phyloP scores from a whole-genome alignment of 306 rosid genomes.

The Quercus parvula region DNA sequence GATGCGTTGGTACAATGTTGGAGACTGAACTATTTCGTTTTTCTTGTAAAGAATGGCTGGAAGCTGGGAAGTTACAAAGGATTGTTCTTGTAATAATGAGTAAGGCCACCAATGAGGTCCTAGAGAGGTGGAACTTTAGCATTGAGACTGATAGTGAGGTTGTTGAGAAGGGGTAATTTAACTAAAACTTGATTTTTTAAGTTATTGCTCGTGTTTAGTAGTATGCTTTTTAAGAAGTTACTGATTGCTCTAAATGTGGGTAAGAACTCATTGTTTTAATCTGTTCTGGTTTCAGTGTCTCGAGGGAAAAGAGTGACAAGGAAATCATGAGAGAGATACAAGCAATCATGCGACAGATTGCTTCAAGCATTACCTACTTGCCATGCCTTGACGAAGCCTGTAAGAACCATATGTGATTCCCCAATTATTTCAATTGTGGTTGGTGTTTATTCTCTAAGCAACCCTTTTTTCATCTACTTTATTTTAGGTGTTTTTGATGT shows the following conservation, averaged over 20 bases:
- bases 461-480: conserved; percentile 7
- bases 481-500: conserved; percentile 89
- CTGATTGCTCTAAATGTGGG: neutral
- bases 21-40: neutral
- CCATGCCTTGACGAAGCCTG: conserved; percentile 96
- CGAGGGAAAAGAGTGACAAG: conserved; percentile 96
- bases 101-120: conserved; percentile 72
- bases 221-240: neutral
- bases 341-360: conserved; percentile 98
- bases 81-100: conserved; percentile 86
- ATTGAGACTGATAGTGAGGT: conserved; percentile 87
- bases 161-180: conserved; percentile 71
- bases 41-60: conserved; percentile 81
- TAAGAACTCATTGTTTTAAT: neutral
- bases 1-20: neutral
- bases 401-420: conserved; percentile 25
- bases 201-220: neutral
- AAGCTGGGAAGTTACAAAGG: conserved; percentile 93
- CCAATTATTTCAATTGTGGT: neutral
- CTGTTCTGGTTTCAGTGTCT: conserved; percentile 37
- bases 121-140: conserved; percentile 98
- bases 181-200: neutral
- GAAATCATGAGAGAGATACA: conserved; percentile 99
- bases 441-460: neutral
- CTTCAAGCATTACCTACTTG: conserved; percentile 96